Percentiles rank a stretch among this genome's conserved stretches.
Evolutionary conservation across 177 flowering plant species (phyloP).

Genomic region (Vitis hybrid): DNA sequence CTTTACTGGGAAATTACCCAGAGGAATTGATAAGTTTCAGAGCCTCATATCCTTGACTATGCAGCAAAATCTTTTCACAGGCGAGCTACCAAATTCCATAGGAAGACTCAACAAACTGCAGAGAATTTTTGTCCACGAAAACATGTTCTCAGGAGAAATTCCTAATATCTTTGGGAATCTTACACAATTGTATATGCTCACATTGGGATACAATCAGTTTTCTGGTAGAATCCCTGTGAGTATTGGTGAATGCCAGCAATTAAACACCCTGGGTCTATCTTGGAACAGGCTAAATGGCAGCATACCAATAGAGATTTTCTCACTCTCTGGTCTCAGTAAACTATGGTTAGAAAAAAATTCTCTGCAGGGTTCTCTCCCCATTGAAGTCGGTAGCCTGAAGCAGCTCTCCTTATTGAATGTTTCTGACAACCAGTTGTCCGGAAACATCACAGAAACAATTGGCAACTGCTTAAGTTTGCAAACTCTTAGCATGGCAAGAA

Average conservation of each 20-base stretch:
- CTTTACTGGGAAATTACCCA: conserved; percentile 13
- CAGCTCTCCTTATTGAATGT: conserved; percentile 4
- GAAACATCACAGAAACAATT: conserved; percentile 11
- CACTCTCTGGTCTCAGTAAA: background rate
- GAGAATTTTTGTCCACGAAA: no score
- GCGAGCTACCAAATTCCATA: conserved; percentile 8
- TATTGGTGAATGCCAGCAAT: conserved; percentile 5
- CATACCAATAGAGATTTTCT: conserved; percentile 13
- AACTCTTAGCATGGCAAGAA: background rate
- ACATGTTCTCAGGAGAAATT: no score
- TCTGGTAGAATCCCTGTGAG: background rate
- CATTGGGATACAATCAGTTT: no score
- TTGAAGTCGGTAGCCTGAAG: conserved; percentile 7
- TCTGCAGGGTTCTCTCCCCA: conserved; percentile 10
- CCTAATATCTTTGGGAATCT: no score
- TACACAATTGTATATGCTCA: no score
- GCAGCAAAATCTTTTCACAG: conserved; percentile 7
- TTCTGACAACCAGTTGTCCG: conserved; percentile 16
- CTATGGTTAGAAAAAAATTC: background rate
- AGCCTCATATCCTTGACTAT: conserved; percentile 17
- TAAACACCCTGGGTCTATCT: conserved; percentile 3
- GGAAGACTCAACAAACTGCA: background rate
- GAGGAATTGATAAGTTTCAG: conserved; percentile 6
- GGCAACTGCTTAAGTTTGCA: conserved; percentile 10
- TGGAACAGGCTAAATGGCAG: conserved; percentile 11